Percentiles rank a stretch among this genome's conserved stretches.
phyloP scores from a whole-genome alignment of 2,329 filamentous ascomycete species.

The Achaetomium macrosporum region DNA sequence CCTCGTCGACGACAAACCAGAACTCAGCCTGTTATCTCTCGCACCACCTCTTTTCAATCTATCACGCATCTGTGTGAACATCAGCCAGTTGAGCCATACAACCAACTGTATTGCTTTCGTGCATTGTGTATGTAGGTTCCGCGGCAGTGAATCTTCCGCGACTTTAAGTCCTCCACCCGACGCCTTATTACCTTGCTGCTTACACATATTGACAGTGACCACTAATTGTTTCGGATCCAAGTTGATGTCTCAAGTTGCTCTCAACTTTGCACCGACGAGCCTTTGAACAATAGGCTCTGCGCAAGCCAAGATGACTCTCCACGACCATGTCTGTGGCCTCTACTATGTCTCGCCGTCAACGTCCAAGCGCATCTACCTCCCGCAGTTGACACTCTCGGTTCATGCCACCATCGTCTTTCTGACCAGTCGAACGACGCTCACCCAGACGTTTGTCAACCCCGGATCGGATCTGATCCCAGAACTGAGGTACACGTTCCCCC shows the following conservation, averaged over 20 bases:
- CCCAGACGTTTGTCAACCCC: constrained; percentile 58
- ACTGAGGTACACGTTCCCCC: constrained; percentile 61
- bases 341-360: constrained; percentile 26
- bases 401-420: constrained; percentile 57
- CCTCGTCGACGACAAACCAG: too few species aligned
- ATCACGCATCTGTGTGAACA: too few species aligned
- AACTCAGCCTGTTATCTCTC: too few species aligned
- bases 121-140: too few species aligned
- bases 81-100: too few species aligned
- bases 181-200: too few species aligned
- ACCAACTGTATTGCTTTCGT: too few species aligned
- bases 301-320: background rate
- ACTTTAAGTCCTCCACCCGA: too few species aligned
- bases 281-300: background rate
- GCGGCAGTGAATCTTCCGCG: too few species aligned
- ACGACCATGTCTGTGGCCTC: constrained; percentile 31
- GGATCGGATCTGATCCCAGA: constrained; percentile 40
- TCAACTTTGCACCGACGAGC: background rate
- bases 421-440: constrained; percentile 42
- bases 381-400: constrained; percentile 50
- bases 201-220: too few species aligned
- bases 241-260: background rate
- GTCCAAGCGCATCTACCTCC: constrained; percentile 41
- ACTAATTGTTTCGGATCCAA: too few species aligned
- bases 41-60: too few species aligned